Conservation (phyloP, 2,329 filamentous ascomycete species). For the Xenoacremonium recifei region DNA sequence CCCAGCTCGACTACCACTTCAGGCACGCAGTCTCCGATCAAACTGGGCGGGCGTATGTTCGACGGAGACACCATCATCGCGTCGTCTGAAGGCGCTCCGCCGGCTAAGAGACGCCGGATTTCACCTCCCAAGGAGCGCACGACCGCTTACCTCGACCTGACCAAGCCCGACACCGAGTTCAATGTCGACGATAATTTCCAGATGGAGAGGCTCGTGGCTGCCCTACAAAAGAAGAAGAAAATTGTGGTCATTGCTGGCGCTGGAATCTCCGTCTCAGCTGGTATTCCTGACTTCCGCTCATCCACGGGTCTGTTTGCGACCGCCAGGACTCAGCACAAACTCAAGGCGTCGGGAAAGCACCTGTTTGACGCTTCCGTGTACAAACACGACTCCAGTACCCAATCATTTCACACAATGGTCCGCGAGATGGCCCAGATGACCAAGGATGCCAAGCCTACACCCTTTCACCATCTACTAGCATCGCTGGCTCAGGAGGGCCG, state of each 20-base stretch:
- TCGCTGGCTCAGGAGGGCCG: slow-evolving; percentile 85
- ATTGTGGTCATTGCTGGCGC: slow-evolving; percentile 96
- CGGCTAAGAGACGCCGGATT: slow-evolving; percentile 73
- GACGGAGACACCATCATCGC: slow-evolving; percentile 25
- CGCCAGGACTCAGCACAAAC: slow-evolving; percentile 80
- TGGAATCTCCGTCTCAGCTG: slow-evolving; percentile 94
- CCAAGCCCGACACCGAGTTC: slow-evolving; percentile 48
- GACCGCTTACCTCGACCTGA: slow-evolving; percentile 78
- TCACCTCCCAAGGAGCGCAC: slow-evolving; percentile 63
- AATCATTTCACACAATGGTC: slow-evolving; percentile 95
- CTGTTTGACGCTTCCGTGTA: slow-evolving; percentile 98
- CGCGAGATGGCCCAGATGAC: slow-evolving; percentile 80
- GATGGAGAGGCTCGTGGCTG: slow-evolving; percentile 69
- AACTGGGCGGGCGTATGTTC: slow-evolving; percentile 39
- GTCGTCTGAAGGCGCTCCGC: slow-evolving; percentile 57
- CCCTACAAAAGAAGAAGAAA: slow-evolving; percentile 85
- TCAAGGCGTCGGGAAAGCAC: slow-evolving; percentile 87
- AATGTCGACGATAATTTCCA: slow-evolving; percentile 47
- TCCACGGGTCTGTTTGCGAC: slow-evolving; percentile 85
- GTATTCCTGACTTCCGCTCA: slow-evolving; percentile 96
- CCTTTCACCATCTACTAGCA: slow-evolving; percentile 91
- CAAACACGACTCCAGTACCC: slow-evolving; percentile 83
- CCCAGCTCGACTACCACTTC: slow-evolving; percentile 47
- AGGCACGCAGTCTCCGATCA: slow-evolving; percentile 51
- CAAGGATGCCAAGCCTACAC: slow-evolving; percentile 73